A percentile compares a stretch with the other conserved stretches of the same genome.
These are phyloP conservation scores for Santalum album DNA, from an alignment of 164 flowering plant genomes.

Conservation along the genomic window DNA sequence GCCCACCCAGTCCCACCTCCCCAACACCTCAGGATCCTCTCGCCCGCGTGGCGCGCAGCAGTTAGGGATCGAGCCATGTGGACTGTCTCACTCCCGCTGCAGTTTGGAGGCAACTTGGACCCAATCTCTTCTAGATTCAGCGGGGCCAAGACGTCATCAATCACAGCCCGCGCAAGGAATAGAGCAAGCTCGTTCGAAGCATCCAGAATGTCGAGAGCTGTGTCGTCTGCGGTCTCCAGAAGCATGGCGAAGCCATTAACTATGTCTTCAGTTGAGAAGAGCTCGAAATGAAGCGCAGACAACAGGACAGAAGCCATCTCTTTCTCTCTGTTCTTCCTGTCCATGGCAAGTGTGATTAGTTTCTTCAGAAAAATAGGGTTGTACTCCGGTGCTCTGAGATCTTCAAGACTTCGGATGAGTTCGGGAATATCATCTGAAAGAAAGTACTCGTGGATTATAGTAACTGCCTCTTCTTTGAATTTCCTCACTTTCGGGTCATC, in stretches of 20 bases:
- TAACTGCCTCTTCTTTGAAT: slow-evolving; percentile 72
- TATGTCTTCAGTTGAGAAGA: slow-evolving; percentile 85
- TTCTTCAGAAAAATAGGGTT: slow-evolving; percentile 84
- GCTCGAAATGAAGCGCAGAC: slow-evolving; percentile 79
- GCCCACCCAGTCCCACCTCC: slow-evolving; percentile 99
- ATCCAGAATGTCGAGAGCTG: slow-evolving; percentile 85
- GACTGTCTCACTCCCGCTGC: slow-evolving; percentile 85
- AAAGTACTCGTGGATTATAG: slow-evolving; percentile 89
- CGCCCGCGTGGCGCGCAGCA: slow-evolving; percentile 96
- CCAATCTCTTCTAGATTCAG: slow-evolving; percentile 79
- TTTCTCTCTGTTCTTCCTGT: slow-evolving; percentile 90
- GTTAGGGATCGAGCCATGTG: slow-evolving; percentile 67
- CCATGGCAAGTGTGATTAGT: slow-evolving; percentile 93
- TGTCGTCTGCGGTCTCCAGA: slow-evolving; percentile 90
- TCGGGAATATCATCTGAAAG: slow-evolving; percentile 96
- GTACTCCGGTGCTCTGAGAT: slow-evolving; percentile 61
- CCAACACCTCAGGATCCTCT: slow-evolving; percentile 95
- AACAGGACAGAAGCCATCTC: slow-evolving; percentile 97
- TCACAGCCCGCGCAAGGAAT: slow-evolving; percentile 88
- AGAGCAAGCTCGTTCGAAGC: slow-evolving; percentile 91
- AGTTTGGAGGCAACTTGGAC: slow-evolving; percentile 50
- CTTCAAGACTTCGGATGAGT: slow-evolving; percentile 79
- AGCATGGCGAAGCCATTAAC: slow-evolving; percentile 87
- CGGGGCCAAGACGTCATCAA: slow-evolving; percentile 92
- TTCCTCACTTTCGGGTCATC: slow-evolving; percentile 42